phyloP scores from a whole-genome alignment of 202 grass and related monocot species.

The Musa balbisiana region DNA sequence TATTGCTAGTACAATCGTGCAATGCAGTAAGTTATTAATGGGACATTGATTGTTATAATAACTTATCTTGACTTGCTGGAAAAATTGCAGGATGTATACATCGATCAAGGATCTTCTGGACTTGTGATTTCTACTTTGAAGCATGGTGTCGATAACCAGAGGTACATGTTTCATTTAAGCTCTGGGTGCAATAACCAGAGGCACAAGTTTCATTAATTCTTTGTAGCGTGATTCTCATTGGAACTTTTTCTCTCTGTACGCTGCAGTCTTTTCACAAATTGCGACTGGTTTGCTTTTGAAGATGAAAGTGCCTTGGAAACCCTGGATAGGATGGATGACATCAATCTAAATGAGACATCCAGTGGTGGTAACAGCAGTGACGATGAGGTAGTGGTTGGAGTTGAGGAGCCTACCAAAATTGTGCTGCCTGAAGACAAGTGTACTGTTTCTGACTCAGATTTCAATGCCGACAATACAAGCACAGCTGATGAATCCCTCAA shows the following conservation, averaged over 20 bases:
- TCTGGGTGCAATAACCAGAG: no score
- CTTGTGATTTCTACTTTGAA: constrained; percentile 16
- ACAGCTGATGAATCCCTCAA: constrained; percentile 1
- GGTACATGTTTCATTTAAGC: neutral
- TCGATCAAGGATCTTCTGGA: constrained; percentile 5
- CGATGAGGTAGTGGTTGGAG: constrained; percentile 6
- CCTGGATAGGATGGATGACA: constrained; percentile 10
- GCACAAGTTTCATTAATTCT: neutral
- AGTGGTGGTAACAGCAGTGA: neutral
- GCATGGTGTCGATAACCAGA: constrained; percentile 10
- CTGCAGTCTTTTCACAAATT: constrained; percentile 22
- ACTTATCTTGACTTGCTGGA: neutral
- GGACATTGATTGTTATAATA: neutral
- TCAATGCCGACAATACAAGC: neutral
- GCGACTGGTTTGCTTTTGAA: constrained; percentile 20
- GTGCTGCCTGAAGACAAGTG: neutral
- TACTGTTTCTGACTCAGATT: neutral
- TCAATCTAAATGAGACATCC: neutral
- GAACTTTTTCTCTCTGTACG: neutral
- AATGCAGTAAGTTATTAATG: neutral
- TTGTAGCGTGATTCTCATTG: neutral
- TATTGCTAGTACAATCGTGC: neutral
- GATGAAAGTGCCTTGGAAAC: neutral
- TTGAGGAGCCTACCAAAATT: neutral
- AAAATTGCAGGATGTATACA: constrained; percentile 17